Conservation (phyloP, 2,329 filamentous ascomycete species). For the Allantophomopsis cytisporea region DNA sequence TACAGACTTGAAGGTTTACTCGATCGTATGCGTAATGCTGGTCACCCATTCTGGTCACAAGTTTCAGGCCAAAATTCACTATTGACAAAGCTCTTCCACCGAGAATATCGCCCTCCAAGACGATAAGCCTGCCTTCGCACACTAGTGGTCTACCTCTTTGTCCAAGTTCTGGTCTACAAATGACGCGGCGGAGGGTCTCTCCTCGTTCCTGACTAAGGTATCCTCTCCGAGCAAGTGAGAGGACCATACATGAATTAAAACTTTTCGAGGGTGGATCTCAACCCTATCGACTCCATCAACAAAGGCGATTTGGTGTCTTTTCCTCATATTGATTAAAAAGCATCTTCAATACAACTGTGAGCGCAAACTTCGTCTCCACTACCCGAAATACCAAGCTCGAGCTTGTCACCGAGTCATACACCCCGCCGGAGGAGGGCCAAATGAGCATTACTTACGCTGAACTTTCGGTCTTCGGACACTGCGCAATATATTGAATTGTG, state of each 20-base stretch:
- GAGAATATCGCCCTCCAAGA: conserved; percentile 42
- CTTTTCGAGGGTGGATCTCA: not conserved
- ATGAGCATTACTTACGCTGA: conserved; percentile 34
- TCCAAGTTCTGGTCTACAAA: conserved; percentile 23
- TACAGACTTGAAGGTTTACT: no score
- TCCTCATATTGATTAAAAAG: no score
- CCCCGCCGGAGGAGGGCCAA: conserved; percentile 29
- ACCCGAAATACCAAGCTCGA: no score
- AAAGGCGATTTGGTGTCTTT: no score
- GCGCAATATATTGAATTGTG: conserved; percentile 29
- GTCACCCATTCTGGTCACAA: no score
- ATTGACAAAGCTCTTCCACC: no score
- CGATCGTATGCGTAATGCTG: no score
- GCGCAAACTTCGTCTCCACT: no score
- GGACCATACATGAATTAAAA: not conserved
- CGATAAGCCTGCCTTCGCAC: conserved; percentile 47
- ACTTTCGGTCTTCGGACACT: conserved; percentile 23
- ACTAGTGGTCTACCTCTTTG: conserved; percentile 46
- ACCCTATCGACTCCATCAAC: no score
- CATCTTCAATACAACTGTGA: no score
- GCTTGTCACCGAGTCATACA: conserved; percentile 6
- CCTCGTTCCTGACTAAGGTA: not conserved
- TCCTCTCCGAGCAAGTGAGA: not conserved
- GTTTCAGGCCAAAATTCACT: no score
- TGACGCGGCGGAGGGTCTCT: not conserved